Base-by-base conservation (phyloP, 208 protist genomes). In the Wallacemonas collosoma region DNA sequence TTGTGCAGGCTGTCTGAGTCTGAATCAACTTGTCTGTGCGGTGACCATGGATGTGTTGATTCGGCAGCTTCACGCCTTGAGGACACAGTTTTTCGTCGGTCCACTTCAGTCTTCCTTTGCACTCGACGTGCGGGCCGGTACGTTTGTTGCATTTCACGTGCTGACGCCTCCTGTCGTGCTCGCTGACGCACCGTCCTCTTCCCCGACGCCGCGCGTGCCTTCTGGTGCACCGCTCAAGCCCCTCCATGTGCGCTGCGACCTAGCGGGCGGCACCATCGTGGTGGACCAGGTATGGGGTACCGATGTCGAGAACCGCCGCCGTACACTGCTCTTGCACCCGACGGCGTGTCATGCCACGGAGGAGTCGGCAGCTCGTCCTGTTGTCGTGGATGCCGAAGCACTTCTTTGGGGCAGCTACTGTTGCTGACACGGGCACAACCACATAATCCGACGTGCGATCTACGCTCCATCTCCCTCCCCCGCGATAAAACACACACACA, bases 1-100 rank as follows among this genome's bases (percentile, higher is more conserved):
- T 12, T 81, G 77, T 35, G 81, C 63, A 39, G 91, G 91, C n/a
- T 75, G 82, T 35, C 71, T 80, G 9, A 83, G 81, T 3, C 82
- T 83, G 9, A 89, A 89, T 62, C 86, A 77, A 43, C 62, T 91
- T 38, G 68, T 89, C 3, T 86, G 85, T 48, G 75, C 77, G 1
- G 85, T 93, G 2, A 77, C 81, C 40, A 81, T 95, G 73, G 90
- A 95, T 55, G 71, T 86, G 0, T 64, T 93, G 40, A 84, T 87
- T 15, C 57, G 61, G 6, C 88, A 93, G 63, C 77, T 88, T 40
- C 61, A 61, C 53, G 14, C 48, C 2, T 66, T 90, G 12, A 76
- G 77, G 44, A 44, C 84, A 0, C 68, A 38, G 2, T 83, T 93
- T 53, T 95, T 91, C 62, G 76, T 81, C 45, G 74, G 81, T 8